A percentile compares a stretch with the other conserved stretches of the same genome.
Conservation (phyloP, 495 filamentous ascomycete species). For the Apodospora peruviana region DNA sequence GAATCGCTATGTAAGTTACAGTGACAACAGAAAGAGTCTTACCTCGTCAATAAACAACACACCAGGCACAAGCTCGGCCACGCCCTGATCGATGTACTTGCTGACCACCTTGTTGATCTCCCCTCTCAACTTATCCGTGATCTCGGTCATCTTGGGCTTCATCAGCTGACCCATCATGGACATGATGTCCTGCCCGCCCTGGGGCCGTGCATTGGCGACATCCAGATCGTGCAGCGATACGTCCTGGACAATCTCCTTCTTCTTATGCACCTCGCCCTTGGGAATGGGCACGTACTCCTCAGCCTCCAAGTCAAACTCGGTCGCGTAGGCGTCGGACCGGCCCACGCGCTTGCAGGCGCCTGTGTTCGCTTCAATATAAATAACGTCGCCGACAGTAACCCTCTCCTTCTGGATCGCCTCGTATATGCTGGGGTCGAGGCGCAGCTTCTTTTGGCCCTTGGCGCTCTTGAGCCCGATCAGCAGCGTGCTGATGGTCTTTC, state of each 20-base stretch:
- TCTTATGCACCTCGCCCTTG: conserved; percentile 98
- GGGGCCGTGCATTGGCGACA: conserved; percentile 88
- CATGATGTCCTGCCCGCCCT: conserved; percentile 98
- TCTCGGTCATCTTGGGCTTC: conserved; percentile 98
- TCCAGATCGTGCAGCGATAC: conserved; percentile 95
- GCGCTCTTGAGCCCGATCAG: conserved; percentile 86
- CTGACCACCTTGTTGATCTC: conserved; percentile 99
- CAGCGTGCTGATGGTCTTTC: conserved; percentile 86
- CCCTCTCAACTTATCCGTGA: conserved; percentile 88
- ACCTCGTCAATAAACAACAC: conserved; percentile 99
- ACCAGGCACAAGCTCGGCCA: conserved; percentile 95
- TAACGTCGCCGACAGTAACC: conserved; percentile 91
- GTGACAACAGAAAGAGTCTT: conserved; percentile 21
- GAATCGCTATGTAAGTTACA: not conserved
- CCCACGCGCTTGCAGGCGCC: conserved; percentile 96
- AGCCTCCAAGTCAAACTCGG: conserved; percentile 96
- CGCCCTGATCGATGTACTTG: conserved; percentile 95
- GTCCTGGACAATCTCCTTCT: conserved; percentile 99
- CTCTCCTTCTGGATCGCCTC: conserved; percentile 98
- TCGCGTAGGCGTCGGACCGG: conserved; percentile 90
- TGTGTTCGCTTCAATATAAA: conserved; percentile 98
- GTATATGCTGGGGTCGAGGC: conserved; percentile 95
- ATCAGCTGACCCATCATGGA: conserved; percentile 99
- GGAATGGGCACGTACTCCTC: conserved; percentile 98
- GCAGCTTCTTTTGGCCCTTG: conserved; percentile 92